These are phyloP conservation scores for Microsporum canis DNA, from an alignment of 2,329 filamentous ascomycete genomes.

Conservation along the genomic window DNA sequence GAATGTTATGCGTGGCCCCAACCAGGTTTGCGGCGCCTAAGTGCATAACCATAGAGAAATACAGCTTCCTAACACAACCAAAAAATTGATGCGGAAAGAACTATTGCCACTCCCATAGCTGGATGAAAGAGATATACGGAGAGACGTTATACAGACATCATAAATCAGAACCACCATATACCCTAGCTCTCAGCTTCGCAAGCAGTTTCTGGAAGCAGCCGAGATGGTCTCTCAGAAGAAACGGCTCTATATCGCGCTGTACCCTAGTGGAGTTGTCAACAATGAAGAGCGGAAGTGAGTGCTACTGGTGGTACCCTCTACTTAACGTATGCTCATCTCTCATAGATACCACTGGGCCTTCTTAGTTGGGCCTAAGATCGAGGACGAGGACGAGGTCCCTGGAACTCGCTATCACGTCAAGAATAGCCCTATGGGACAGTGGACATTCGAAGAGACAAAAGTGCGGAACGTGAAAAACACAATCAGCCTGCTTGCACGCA, in stretches of 20 bases:
- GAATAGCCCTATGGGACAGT: neutral
- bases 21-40: too few species aligned
- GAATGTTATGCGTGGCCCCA: too few species aligned
- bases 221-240: conserved; percentile 11
- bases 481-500: conserved; percentile 26
- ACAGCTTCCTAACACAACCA: too few species aligned
- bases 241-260: conserved; percentile 25
- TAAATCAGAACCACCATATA: neutral
- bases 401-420: conserved; percentile 2
- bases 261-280: conserved; percentile 19
- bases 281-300: conserved; percentile 20
- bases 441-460: conserved; percentile 10
- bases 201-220: neutral
- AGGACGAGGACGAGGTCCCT: neutral
- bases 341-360: conserved; percentile 9
- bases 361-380: conserved; percentile 5
- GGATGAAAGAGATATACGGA: too few species aligned
- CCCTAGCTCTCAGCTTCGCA: neutral
- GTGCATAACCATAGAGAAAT: too few species aligned
- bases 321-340: neutral
- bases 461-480: conserved; percentile 13
- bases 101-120: too few species aligned
- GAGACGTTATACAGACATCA: too few species aligned
- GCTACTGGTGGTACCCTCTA: neutral
- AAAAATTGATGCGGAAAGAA: too few species aligned